These are phyloP conservation scores for Trypanosoma lewisi DNA, from an alignment of 208 protist species.

Conservation along the genomic window DNA sequence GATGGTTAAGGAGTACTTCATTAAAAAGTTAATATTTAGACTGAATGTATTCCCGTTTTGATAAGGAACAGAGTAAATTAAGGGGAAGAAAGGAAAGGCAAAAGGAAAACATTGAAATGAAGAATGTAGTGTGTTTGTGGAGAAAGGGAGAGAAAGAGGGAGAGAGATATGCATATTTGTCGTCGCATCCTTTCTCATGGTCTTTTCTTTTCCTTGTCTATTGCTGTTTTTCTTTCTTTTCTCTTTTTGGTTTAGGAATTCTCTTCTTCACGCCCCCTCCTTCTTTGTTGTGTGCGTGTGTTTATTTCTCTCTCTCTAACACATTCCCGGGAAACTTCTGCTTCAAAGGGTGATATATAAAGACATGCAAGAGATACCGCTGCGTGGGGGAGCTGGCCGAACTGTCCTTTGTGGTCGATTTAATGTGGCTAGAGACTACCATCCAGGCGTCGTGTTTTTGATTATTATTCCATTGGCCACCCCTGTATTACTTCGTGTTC, in stretches of 20 bases:
- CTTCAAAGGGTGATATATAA: too few relatives aligned
- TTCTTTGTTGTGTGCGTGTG: too few relatives aligned
- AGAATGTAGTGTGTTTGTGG: neutral
- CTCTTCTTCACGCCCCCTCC: too few relatives aligned
- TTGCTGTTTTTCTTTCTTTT: slow-evolving; percentile 15
- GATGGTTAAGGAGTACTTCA: neutral
- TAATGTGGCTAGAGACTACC: slow-evolving; percentile 15
- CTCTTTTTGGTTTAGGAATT: too few relatives aligned
- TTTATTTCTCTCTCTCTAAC: too few relatives aligned
- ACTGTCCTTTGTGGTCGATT: slow-evolving; percentile 12
- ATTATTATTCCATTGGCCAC: slow-evolving; percentile 14
- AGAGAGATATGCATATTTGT: neutral
- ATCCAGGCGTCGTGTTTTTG: slow-evolving; percentile 7
- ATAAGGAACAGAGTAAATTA: neutral
- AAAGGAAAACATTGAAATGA: neutral
- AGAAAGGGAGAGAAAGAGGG: slow-evolving; percentile 1
- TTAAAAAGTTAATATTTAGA: slow-evolving; percentile 5
- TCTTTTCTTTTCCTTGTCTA: slow-evolving; percentile 18
- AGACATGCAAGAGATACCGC: neutral
- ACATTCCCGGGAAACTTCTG: too few relatives aligned
- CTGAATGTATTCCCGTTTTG: neutral
- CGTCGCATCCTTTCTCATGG: neutral
- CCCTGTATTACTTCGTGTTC: slow-evolving; percentile 8
- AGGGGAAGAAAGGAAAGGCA: neutral
- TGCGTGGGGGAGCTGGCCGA: neutral